These are phyloP conservation scores for Chamaecyparis obtusa DNA, from an alignment of 75 land plant genomes.

Conservation along the genomic window DNA sequence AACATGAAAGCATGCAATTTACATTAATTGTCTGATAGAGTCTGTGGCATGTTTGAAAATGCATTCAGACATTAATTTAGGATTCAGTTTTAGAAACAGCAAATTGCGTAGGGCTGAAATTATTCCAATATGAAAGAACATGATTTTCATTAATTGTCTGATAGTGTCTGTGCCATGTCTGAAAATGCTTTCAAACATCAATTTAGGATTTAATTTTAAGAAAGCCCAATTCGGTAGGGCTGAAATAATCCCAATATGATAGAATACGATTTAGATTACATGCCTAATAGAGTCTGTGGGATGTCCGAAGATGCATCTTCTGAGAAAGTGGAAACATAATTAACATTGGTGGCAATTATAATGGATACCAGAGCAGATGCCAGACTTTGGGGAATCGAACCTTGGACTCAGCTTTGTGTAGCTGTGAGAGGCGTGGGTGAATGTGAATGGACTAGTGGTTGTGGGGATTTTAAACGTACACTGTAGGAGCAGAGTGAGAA, in stretches of 20 bases:
- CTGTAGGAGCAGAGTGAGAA: background rate
- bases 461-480: background rate
- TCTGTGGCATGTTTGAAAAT: too few species aligned
- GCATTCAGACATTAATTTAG: too few species aligned
- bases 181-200: too few species aligned
- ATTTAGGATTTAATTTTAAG: too few species aligned
- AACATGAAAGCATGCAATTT: background rate
- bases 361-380: slow-evolving; percentile 18
- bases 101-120: background rate
- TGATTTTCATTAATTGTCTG: background rate
- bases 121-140: background rate
- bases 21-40: background rate
- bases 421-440: background rate
- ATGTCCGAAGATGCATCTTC: slow-evolving; percentile 45
- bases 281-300: slow-evolving; percentile 53
- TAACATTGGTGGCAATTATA: slow-evolving; percentile 13
- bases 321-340: background rate
- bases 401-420: background rate
- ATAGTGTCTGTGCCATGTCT: too few species aligned
- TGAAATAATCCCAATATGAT: background rate
- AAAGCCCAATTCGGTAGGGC: too few species aligned
- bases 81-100: too few species aligned
- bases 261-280: background rate
- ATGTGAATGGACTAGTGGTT: background rate
- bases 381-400: background rate